Percentiles rank a stretch among this genome's conserved stretches.
These are phyloP conservation scores for Haberlea rhodopensis DNA, from an alignment of 257 asterid species.

Conservation along the genomic window DNA sequence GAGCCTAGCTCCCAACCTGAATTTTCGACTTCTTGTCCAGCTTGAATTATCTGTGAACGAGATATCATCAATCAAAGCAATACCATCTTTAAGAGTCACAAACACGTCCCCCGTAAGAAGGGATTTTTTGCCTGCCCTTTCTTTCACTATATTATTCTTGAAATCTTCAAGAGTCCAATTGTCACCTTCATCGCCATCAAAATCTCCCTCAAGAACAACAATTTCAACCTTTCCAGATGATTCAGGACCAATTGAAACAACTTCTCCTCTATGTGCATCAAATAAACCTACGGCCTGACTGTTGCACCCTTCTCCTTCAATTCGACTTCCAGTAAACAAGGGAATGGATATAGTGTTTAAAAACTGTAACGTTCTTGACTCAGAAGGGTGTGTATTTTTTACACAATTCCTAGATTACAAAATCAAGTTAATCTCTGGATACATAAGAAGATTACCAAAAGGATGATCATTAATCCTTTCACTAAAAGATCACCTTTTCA, in stretches of 20 bases:
- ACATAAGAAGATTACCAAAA: slow-evolving; percentile 8
- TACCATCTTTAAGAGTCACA: slow-evolving; percentile 60
- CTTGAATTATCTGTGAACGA: slow-evolving; percentile 86
- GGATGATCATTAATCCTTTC: slow-evolving; percentile 16
- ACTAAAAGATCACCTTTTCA: slow-evolving; percentile 47
- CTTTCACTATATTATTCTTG: slow-evolving; percentile 63
- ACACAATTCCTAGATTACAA: slow-evolving; percentile 50
- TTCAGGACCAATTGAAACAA: slow-evolving; percentile 53
- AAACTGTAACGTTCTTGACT: slow-evolving; percentile 56
- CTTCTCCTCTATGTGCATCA: slow-evolving; percentile 54
- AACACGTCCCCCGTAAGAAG: slow-evolving; percentile 69
- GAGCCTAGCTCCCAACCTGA: slow-evolving; percentile 76
- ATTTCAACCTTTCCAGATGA: slow-evolving; percentile 70
- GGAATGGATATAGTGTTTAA: slow-evolving; percentile 60
- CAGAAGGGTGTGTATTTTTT: slow-evolving; percentile 51
- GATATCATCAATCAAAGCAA: slow-evolving; percentile 56
- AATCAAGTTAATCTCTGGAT: not conserved
- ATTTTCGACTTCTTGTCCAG: slow-evolving; percentile 96
- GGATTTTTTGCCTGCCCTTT: slow-evolving; percentile 77
- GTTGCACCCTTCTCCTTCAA: slow-evolving; percentile 71
- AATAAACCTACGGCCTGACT: slow-evolving; percentile 51
- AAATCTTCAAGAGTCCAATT: slow-evolving; percentile 70
- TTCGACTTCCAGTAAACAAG: slow-evolving; percentile 81
- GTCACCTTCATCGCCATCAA: slow-evolving; percentile 65
- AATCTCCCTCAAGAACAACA: slow-evolving; percentile 88